These are phyloP conservation scores for Carex kokanica DNA, from an alignment of 176 grass and related monocot species.

Conservation along the genomic window DNA sequence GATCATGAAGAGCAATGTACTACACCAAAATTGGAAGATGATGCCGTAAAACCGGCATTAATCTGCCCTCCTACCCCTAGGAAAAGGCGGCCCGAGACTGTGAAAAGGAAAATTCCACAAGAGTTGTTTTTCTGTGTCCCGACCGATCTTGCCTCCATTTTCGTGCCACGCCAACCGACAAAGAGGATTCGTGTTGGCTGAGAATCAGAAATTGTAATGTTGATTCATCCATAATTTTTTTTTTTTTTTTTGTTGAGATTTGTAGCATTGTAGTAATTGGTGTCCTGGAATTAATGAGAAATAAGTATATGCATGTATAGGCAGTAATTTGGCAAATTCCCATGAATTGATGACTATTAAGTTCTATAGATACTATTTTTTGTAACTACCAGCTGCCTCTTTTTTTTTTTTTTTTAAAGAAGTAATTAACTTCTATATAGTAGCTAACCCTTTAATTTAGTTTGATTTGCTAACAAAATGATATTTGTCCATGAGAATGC, in stretches of 20 bases:
- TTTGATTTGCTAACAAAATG: background rate
- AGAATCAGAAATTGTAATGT: constrained; percentile 16
- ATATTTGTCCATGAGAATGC: background rate
- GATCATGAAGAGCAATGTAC: constrained; percentile 26
- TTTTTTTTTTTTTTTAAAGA: background rate
- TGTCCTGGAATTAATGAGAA: constrained; percentile 4
- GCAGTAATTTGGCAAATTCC: background rate
- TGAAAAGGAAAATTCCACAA: constrained; percentile 49
- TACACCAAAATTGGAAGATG: constrained; percentile 48
- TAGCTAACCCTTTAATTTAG: background rate
- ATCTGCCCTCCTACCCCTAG: constrained; percentile 63
- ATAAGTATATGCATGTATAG: constrained; percentile 29
- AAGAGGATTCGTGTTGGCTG: constrained; percentile 54
- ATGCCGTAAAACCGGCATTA: constrained; percentile 21
- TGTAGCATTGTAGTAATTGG: constrained; percentile 21
- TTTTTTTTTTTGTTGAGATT: background rate
- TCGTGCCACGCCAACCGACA: constrained; percentile 33
- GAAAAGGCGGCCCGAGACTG: constrained; percentile 29
- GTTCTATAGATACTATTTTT: background rate
- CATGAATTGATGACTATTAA: background rate
- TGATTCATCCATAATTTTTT: constrained; percentile 11
- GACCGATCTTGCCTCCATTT: constrained; percentile 48
- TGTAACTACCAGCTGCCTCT: background rate
- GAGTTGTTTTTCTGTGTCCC: constrained; percentile 51
- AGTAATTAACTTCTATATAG: no score